Base-by-base conservation (phyloP, 2,329 filamentous ascomycete species). In the Calonectria pseudoreteaudii region DNA sequence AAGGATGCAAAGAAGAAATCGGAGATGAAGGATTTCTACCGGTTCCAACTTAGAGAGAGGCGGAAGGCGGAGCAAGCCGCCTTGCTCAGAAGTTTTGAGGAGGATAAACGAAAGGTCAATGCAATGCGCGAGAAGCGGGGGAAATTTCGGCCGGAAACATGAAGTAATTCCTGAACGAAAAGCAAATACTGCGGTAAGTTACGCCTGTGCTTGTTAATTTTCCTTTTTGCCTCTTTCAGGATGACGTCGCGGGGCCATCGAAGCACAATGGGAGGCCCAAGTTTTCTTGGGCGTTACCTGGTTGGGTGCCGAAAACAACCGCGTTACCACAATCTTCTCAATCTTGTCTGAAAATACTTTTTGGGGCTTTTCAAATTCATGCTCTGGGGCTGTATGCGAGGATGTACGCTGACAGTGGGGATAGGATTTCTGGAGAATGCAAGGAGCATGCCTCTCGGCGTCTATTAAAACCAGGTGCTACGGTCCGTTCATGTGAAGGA, bases 1-100 rank as follows among this genome's bases (percentile, higher is more conserved):
- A 90, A 92, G 84, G 89, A 88, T 77, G 87, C 89, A 79, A 87
- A 90, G 85, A 93, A 90, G 87, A 91, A 90, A 81, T 87, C 89
- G 47, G 91, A 92, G 64, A 87, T 91, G 79, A 90, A 90, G 73
- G 93, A 94, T 83, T 97, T 97, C 82, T 97, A 97, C 84, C 88
- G 94, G 73, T 97, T 96, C 88, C 95, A 97, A 87, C 90, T 91
- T 77, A 87, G 95, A 60, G 94, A 97, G 87, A 92, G 91, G 86
- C 91, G 93, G 85, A 97, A 97, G 88, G 91, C 91, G 80, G 90
- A 92, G 79, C 93, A 95, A 83, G 88, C 90, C 60, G 89, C 92
- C 73, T 81, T 97, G 83, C 85, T 94, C 77, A 92, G 85, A 85
- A 89, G 90, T 77, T 97, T 97, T 84, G 93, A 95, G 83, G 91